Conservation (phyloP, 148 eudicot genomes). For the Vaccinium myrtillus region DNA sequence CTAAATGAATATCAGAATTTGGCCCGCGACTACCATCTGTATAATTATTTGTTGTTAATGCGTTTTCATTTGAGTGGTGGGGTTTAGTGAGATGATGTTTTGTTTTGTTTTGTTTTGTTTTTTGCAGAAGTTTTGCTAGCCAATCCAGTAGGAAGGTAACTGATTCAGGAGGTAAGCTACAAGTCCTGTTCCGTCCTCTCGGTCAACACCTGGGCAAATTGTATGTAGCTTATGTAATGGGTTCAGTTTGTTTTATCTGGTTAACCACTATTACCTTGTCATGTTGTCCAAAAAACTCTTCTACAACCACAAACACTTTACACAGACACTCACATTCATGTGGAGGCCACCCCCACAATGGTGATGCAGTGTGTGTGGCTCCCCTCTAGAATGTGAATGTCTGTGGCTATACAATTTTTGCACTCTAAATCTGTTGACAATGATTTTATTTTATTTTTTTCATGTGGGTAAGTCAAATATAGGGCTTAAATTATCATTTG, state of each 20-base stretch:
- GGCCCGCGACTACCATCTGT: background rate
- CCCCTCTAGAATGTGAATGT: no score
- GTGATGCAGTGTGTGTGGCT: no score
- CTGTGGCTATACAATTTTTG: no score
- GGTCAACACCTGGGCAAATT: background rate
- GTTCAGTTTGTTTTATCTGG: background rate
- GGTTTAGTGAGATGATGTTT: conserved; percentile 7
- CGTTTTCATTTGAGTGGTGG: background rate
- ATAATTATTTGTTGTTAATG: background rate
- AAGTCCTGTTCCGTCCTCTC: conserved; percentile 11
- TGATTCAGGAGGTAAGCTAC: conserved; percentile 38
- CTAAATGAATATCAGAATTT: background rate
- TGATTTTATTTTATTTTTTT: no score
- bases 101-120: conserved; percentile 2
- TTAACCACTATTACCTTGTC: no score
- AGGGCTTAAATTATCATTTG: no score
- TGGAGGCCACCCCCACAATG: no score
- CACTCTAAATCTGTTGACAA: no score
- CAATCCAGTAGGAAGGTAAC: conserved; percentile 28
- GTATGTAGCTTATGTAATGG: background rate
- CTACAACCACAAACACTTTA: no score
- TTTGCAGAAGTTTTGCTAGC: conserved; percentile 45
- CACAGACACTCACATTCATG: no score
- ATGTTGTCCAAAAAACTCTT: no score
- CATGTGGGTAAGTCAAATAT: no score